These are phyloP conservation scores for Neckera pumila DNA, from an alignment of 225 moss, liverwort and hornwort species.

Conservation along the genomic window DNA sequence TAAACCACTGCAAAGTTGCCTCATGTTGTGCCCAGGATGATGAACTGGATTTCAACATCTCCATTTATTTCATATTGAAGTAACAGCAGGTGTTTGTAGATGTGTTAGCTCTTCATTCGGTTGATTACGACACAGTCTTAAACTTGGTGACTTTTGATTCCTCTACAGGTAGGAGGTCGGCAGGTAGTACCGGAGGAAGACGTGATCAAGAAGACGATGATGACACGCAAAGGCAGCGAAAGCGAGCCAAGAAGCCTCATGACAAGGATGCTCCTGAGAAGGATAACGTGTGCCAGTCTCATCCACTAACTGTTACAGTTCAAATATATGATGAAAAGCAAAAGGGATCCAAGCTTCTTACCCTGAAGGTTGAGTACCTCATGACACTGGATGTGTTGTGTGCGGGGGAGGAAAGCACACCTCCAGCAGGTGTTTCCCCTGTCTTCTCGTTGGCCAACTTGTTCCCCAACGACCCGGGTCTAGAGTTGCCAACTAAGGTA, in stretches of 20 bases:
- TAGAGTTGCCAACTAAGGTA: conserved; percentile 82
- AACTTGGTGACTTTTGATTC: not conserved
- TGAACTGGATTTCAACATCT: not conserved
- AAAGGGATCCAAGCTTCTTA: conserved; percentile 68
- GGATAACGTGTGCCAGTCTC: conserved; percentile 60
- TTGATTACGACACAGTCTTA: not conserved
- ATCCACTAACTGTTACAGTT: conserved; percentile 65
- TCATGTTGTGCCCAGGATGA: not conserved
- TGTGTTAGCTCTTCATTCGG: not conserved
- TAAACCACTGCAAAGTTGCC: not conserved
- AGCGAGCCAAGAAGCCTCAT: conserved; percentile 77
- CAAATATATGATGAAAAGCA: conserved; percentile 72
- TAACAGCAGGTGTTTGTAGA: not conserved
- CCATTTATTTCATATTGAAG: not conserved
- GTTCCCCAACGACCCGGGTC: conserved; percentile 81
- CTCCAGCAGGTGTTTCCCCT: conserved; percentile 47
- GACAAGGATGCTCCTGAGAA: conserved; percentile 70
- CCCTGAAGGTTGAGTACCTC: conserved; percentile 74
- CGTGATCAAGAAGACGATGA: conserved; percentile 89
- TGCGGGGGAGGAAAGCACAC: conserved; percentile 63
- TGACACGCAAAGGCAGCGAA: conserved; percentile 76
- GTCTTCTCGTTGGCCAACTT: conserved; percentile 62
- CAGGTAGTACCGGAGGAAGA: conserved; percentile 45
- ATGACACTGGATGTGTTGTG: conserved; percentile 65
- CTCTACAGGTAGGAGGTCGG: conserved; percentile 34